Evolutionary conservation across 2,329 filamentous ascomycete genomes (phyloP).

Genomic region (Fusarium continuum): DNA sequence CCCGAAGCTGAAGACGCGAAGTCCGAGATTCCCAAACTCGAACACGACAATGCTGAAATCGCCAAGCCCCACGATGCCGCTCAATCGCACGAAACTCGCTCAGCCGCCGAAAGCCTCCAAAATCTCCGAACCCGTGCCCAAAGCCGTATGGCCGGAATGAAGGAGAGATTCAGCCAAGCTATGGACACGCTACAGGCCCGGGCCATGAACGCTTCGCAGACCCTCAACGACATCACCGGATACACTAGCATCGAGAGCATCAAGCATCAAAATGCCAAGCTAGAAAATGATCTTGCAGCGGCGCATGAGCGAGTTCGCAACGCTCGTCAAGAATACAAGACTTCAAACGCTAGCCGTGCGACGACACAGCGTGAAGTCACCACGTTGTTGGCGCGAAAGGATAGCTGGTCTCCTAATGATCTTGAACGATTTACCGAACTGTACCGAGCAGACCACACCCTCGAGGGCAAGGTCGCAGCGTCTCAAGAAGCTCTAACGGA

Average conservation of each 20-base stretch:
- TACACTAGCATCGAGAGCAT: conserved; percentile 91
- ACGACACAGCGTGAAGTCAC: conserved; percentile 95
- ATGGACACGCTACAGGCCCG: conserved; percentile 93
- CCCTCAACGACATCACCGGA: conserved; percentile 92
- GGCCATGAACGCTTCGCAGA: conserved; percentile 83
- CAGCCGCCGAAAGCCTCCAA: conserved; percentile 41
- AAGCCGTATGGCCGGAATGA: conserved; percentile 47
- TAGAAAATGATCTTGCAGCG: conserved; percentile 66
- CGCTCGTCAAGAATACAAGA: conserved; percentile 80
- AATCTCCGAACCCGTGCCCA: conserved; percentile 48
- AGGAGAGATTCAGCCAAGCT: conserved; percentile 55
- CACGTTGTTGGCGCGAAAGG: conserved; percentile 90
- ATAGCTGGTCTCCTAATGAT: conserved; percentile 86
- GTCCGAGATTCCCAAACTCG: not conserved
- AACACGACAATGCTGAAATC: conserved; percentile 10
- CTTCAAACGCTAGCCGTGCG: conserved; percentile 85
- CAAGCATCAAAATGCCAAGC: conserved; percentile 77
- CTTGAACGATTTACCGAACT: conserved; percentile 94
- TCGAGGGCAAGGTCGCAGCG: conserved; percentile 82
- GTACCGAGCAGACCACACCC: conserved; percentile 90
- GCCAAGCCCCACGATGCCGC: conserved; percentile 9
- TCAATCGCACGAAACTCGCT: conserved; percentile 6
- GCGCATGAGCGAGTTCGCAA: conserved; percentile 73
- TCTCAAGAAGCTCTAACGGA: conserved; percentile 77
- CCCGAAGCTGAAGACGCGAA: conserved; percentile 6